These are phyloP conservation scores for Neonothopanus nambi DNA, from an alignment of 1,284 basidiomycete genomes.

Conservation along the genomic window DNA sequence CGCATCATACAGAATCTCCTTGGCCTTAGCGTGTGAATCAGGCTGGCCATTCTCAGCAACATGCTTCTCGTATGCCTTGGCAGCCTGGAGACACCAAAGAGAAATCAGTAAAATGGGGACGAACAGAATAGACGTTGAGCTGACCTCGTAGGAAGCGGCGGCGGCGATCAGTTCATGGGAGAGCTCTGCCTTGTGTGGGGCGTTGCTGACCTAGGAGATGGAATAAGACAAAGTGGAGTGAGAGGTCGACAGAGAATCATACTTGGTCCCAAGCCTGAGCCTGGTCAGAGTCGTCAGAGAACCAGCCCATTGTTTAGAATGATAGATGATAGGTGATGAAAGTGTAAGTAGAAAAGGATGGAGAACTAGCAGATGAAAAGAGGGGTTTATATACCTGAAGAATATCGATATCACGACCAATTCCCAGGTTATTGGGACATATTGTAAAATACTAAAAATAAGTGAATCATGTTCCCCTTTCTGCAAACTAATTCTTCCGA, in stretches of 20 bases:
- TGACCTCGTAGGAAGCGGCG: slow-evolving; percentile 53
- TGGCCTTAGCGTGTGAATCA: slow-evolving; percentile 43
- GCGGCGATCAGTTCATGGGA: slow-evolving; percentile 69
- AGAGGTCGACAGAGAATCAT: slow-evolving; percentile 8
- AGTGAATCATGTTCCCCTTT: no score
- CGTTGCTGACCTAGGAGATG: slow-evolving; percentile 39
- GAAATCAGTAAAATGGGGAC: neutral
- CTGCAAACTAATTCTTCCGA: no score
- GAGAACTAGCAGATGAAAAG: neutral
- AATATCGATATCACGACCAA: neutral
- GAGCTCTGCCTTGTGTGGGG: slow-evolving; percentile 54
- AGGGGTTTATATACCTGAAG: slow-evolving; percentile 4
- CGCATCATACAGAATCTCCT: slow-evolving; percentile 36
- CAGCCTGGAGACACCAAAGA: slow-evolving; percentile 36
- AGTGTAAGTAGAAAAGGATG: neutral
- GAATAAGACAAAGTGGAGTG: neutral
- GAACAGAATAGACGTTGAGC: neutral
- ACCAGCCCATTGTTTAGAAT: slow-evolving; percentile 48
- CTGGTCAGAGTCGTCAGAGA: slow-evolving; percentile 49
- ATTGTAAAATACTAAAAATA: no score
- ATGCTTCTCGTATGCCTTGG: slow-evolving; percentile 58
- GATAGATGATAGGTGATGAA: neutral
- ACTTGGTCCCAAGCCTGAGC: slow-evolving; percentile 49
- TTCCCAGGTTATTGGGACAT: no score
- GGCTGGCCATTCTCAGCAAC: slow-evolving; percentile 44